phyloP scores from a whole-genome alignment of 148 eudicot genomes.

The Oxyria digyna region DNA sequence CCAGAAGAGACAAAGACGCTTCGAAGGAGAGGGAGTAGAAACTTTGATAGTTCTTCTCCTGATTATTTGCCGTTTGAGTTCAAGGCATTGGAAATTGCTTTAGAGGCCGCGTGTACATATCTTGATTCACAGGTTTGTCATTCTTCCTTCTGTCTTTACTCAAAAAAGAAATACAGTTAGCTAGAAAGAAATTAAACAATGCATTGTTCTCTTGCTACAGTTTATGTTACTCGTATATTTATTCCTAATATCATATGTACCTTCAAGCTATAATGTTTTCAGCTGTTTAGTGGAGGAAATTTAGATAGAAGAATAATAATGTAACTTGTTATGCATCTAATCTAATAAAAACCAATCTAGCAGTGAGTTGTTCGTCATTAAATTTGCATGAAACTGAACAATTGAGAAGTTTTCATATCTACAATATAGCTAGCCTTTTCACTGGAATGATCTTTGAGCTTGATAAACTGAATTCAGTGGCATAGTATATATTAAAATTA shows the following conservation, averaged over 20 bases:
- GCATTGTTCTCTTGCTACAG: neutral
- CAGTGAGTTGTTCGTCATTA: neutral
- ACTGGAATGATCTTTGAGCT: neutral
- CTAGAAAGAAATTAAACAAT: neutral
- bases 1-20: slow-evolving; percentile 39
- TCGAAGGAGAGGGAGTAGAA: slow-evolving; percentile 38
- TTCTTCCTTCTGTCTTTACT: neutral
- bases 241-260: neutral
- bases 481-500: slow-evolving; percentile 41
- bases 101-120: slow-evolving; percentile 9
- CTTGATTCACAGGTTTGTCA: slow-evolving; percentile 9
- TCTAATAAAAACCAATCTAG: neutral
- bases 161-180: neutral
- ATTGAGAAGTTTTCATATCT: neutral
- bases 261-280: neutral
- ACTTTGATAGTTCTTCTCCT: slow-evolving; percentile 4
- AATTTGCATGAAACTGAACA: neutral
- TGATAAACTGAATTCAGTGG: neutral
- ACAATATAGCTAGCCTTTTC: neutral
- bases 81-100: slow-evolving; percentile 10
- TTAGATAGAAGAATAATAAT: neutral
- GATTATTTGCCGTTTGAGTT: slow-evolving; percentile 13
- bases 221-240: neutral
- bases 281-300: neutral
- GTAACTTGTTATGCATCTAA: neutral